These are phyloP conservation scores for Vigna angularis DNA, from an alignment of 306 rosid genomes.

Conservation along the genomic window DNA sequence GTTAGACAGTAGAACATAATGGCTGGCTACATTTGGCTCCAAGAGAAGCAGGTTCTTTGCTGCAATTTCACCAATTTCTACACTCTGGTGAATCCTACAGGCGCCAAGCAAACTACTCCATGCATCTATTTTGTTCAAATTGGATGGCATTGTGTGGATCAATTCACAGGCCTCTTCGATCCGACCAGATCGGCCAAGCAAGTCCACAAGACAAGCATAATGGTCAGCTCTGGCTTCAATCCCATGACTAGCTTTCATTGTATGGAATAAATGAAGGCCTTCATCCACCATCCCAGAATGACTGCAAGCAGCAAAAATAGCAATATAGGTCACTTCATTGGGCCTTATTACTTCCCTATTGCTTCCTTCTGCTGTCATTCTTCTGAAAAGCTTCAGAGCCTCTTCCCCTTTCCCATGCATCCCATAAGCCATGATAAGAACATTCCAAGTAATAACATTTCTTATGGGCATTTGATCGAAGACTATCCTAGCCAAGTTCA, in stretches of 20 bases:
- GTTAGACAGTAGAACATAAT: slow-evolving; percentile 81
- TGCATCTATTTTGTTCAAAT: slow-evolving; percentile 65
- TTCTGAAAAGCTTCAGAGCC: slow-evolving; percentile 65
- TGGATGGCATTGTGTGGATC: slow-evolving; percentile 67
- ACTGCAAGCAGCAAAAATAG: slow-evolving; percentile 73
- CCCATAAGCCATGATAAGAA: slow-evolving; percentile 85
- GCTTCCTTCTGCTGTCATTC: slow-evolving; percentile 57
- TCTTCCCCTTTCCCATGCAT: slow-evolving; percentile 87
- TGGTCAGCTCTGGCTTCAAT: slow-evolving; percentile 75
- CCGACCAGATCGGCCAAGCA: slow-evolving; percentile 87
- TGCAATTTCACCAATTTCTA: slow-evolving; percentile 78
- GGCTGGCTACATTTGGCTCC: slow-evolving; percentile 90
- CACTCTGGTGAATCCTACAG: slow-evolving; percentile 66
- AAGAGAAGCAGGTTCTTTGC: slow-evolving; percentile 66
- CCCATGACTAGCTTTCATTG: slow-evolving; percentile 68
- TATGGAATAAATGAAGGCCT: slow-evolving; percentile 65
- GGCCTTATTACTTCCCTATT: slow-evolving; percentile 54
- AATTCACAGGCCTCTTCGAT: slow-evolving; percentile 71
- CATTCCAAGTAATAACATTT: slow-evolving; percentile 88
- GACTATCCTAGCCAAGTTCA: slow-evolving; percentile 60
- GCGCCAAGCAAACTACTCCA: slow-evolving; percentile 96
- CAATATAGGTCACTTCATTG: slow-evolving; percentile 68
- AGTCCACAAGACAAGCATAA: slow-evolving; percentile 87
- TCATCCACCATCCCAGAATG: slow-evolving; percentile 74
- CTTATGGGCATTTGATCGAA: slow-evolving; percentile 73